Evolutionary conservation across 805 yeast species (phyloP).

Genomic region (Yamadazyma nakazawae): DNA sequence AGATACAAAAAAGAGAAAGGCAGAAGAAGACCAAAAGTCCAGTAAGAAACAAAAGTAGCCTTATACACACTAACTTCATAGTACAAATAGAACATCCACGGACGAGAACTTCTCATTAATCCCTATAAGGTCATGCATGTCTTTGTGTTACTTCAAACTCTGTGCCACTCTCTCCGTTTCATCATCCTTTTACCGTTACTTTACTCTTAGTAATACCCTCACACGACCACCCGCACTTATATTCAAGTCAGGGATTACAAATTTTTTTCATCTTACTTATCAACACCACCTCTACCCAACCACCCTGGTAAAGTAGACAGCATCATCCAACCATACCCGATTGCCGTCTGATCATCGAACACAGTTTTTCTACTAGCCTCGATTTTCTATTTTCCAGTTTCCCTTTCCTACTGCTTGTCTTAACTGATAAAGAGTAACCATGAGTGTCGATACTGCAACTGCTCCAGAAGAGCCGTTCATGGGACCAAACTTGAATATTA

Average conservation of each 20-base stretch:
- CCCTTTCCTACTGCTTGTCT: conserved; percentile 1
- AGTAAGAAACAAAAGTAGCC: conserved; percentile 2
- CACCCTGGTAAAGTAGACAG: neutral
- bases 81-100: neutral
- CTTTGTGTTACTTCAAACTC: too few relatives aligned
- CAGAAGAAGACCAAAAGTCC: conserved; percentile 3
- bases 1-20: conserved; percentile 1
- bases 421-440: conserved; percentile 3
- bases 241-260: neutral
- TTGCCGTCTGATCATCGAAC: neutral
- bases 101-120: too few relatives aligned
- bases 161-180: too few relatives aligned
- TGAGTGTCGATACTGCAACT: conserved; percentile 8
- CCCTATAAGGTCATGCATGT: too few relatives aligned
- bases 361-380: neutral
- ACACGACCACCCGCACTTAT: neutral
- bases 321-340: neutral
- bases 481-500: conserved; percentile 85
- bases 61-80: neutral
- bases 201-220: neutral
- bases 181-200: too few relatives aligned
- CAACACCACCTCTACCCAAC: conserved; percentile 2
- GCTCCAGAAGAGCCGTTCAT: conserved; percentile 27
- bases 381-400: neutral
- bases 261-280: neutral